These are phyloP conservation scores for Trichoderma lentiforme DNA, from an alignment of 2,329 filamentous ascomycete genomes.

Conservation along the genomic window DNA sequence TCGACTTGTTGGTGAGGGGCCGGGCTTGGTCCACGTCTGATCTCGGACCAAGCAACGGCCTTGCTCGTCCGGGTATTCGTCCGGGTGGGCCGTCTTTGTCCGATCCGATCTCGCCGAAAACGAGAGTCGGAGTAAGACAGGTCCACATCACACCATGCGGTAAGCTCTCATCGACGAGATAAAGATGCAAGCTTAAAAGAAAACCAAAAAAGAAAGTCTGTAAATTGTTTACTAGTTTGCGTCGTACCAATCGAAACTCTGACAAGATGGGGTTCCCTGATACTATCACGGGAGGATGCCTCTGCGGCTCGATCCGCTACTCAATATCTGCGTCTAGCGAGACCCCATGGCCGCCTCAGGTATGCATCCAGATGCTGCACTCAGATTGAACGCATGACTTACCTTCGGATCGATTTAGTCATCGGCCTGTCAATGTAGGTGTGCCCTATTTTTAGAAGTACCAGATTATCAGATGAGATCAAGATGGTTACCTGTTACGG, in stretches of 20 bases:
- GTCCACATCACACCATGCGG: not conserved
- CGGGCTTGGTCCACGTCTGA: not conserved
- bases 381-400: not conserved
- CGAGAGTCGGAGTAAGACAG: not conserved
- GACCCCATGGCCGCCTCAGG: constrained; percentile 7
- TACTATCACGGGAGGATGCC: constrained; percentile 10
- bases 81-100: not conserved
- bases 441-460: not conserved
- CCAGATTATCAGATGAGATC: not conserved
- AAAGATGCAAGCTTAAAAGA: not conserved
- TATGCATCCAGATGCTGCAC: not conserved
- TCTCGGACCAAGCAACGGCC: not conserved
- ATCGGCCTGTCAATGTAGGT: constrained; percentile 10
- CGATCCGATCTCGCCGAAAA: constrained; percentile 9
- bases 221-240: not conserved
- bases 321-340: not conserved
- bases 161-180: not conserved
- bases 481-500: too few relatives aligned
- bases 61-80: not conserved
- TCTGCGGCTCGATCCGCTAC: constrained; percentile 5
- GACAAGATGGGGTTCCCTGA: not conserved
- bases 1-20: not conserved
- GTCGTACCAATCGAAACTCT: not conserved
- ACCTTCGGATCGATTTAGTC: not conserved
- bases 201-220: not conserved